Evolutionary conservation across 139 green algal species (phyloP), one percentile per base, ranked within the genome.

Genomic region (Chlorella ohadii): DNA sequence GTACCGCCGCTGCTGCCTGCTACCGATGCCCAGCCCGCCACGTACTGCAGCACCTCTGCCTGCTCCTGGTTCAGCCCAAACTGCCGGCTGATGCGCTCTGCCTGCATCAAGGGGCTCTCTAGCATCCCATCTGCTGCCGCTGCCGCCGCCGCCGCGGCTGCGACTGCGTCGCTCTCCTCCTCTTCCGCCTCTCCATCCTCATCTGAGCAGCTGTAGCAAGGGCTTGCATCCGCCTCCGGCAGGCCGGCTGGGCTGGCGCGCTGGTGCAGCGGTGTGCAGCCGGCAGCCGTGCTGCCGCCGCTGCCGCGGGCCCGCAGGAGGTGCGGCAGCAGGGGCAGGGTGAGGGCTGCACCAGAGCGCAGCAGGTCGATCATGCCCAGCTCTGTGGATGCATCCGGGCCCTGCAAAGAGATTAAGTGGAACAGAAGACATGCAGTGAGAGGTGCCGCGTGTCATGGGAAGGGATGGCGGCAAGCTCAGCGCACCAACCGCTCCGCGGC

Each of bases 31-130:
- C 92, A 95, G 31, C 67, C 56, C 20, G 87, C 85, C 28, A 88
- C 87, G 11, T 86, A 51, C 25, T 71, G 23, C 34, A 95, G 33
- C 25, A 92, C 90, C n/a, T 86, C 51, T 0, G 65, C 65, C 88
- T 96, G 93, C 75, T 96, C 93, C 0, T 33, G 1, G 63, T 96
- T 96, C 36, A 96, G 78, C 4, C 71, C 34, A 73, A 92, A 94
- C 57, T 39, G 57, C 63, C 41, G 28, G 4, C 56, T 64, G 0
- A 84, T 75, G 0, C 44, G 31, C 9, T 72, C 56, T 13, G 84
- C 74, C n/a, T 74, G 56, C 39, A 86, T 31, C 59, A 71, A 23
- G 25, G 56, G n/a, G 39, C 33, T 41, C 39, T 70, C 66, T 22
- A 57, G 25, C 59, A 82, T 36, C 25, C 76, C 76, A 65, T 83